Conservation (phyloP, 352 stramenopile genomes). For the Sclerospora graminicola region DNA sequence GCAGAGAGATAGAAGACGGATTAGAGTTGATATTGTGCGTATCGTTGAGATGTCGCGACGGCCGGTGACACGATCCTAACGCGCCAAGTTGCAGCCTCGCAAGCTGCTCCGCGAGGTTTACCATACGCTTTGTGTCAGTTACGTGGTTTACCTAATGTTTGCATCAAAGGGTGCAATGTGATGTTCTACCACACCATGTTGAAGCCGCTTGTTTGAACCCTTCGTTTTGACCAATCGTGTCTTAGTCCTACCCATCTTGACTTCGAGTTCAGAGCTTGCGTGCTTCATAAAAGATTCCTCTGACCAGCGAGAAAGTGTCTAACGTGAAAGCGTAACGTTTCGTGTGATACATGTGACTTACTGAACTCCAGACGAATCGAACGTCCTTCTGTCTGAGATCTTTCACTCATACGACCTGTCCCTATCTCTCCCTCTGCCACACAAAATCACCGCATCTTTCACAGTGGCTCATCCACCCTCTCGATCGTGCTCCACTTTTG, state of each 20-base stretch:
- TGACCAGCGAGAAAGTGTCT: too few species aligned
- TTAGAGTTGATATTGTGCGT: slow-evolving; percentile 5
- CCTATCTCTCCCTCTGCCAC: background rate
- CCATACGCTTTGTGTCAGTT: background rate
- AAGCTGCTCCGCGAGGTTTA: slow-evolving; percentile 26
- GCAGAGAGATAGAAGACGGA: slow-evolving; percentile 7
- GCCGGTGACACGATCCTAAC: slow-evolving; percentile 10
- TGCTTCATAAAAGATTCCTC: too few species aligned
- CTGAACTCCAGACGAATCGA: background rate
- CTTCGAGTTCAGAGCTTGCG: background rate
- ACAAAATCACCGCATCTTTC: too few species aligned
- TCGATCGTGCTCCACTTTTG: background rate
- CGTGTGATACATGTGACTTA: too few species aligned
- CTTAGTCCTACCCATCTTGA: slow-evolving; percentile 2
- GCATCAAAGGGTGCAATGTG: too few species aligned
- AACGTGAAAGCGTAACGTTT: too few species aligned
- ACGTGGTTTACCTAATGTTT: background rate
- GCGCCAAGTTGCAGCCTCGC: slow-evolving; percentile 30
- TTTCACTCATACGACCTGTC: background rate
- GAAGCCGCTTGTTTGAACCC: slow-evolving; percentile 13
- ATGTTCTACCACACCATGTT: slow-evolving; percentile 8
- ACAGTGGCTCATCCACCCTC: too few species aligned
- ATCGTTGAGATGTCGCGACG: slow-evolving; percentile 5
- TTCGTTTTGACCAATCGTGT: slow-evolving; percentile 2
- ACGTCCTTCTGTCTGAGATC: background rate